These are phyloP conservation scores for Goffeauzyma gilvescens DNA, from an alignment of 768 basidiomycete genomes.

Conservation along the genomic window DNA sequence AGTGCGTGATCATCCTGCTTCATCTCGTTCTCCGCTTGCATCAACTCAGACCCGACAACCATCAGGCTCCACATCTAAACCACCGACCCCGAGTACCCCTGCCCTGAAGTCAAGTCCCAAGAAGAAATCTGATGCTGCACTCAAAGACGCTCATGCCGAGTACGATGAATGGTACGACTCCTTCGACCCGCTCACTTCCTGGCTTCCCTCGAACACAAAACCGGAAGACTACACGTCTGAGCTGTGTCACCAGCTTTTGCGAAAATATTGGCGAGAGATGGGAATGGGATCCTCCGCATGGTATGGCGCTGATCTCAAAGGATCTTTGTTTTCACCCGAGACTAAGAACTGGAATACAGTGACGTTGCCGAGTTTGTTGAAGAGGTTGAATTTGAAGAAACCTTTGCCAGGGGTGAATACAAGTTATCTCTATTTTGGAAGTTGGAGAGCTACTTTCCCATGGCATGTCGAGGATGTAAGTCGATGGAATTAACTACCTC, in stretches of 20 bases:
- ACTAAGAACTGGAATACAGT: constrained; percentile 89
- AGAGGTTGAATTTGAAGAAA: constrained; percentile 47
- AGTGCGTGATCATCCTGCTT: too few relatives aligned
- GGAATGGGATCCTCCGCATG: constrained; percentile 75
- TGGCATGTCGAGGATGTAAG: constrained; percentile 89
- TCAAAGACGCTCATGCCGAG: too few relatives aligned
- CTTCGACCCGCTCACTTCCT: constrained; percentile 55
- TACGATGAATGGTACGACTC: constrained; percentile 44
- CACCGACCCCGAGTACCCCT: too few relatives aligned
- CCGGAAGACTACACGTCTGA: constrained; percentile 67
- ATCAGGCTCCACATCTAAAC: too few relatives aligned
- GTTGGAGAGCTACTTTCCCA: constrained; percentile 97
- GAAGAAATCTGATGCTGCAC: too few relatives aligned
- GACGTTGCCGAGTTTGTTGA: constrained; percentile 64
- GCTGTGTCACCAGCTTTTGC: constrained; percentile 68
- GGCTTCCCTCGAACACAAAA: constrained; percentile 56
- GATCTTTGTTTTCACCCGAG: constrained; percentile 49
- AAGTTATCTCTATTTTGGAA: constrained; percentile 94
- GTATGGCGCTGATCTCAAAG: constrained; percentile 94
- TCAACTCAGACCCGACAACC: too few relatives aligned
- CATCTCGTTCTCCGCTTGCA: too few relatives aligned
- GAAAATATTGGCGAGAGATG: constrained; percentile 80
- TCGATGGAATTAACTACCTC: too few relatives aligned
- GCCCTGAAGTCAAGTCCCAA: too few relatives aligned
- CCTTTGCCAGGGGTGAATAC: constrained; percentile 88